Evolutionary conservation across 495 filamentous ascomycete genomes (phyloP), one percentile per base, ranked within the genome.

Genomic region (Aspergillus heteromorphus): DNA sequence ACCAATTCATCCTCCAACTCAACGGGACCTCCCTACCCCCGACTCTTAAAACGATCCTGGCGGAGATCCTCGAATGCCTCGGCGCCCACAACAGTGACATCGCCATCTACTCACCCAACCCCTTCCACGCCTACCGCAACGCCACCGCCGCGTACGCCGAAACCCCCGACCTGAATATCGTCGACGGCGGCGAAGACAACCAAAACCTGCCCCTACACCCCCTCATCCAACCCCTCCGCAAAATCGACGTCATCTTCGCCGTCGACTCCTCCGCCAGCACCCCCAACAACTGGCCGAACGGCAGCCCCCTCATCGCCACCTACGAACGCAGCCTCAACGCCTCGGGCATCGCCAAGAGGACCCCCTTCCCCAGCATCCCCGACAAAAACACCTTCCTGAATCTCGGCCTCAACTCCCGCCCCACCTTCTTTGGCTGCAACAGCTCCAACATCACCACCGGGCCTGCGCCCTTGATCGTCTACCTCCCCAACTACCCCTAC

Each of bases 391-490:
- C 89, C 11, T 93, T 97, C 67, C 70, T 96, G 58, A 89, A 92
- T 69, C 80, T 87, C 0, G 86, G 87, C 30, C 77, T 97, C 13
- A 97, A 96, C 80, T 81, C 71, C 54, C 81, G 79, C 6, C 92
- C 91, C 1, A 88, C 90, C 9, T 96, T 97, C 76, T 97, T 97
- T 70, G 91, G 91, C 57, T 97, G 91, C 74, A 73, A 91, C 71
- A 75, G 73, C 29, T 68, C 71, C 55, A 92, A 95, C 68, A 57
- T 62, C n/a, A 65, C 31, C 31, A 5, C 65, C 38, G 65, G 62
- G 5, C 57, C 60, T 5, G 73, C 84, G 0, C 92, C 91, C 0
- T 61, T 96, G 23, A 68, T 97, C 55, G 87, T 97, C 58, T 97
- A 96, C 71, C 58, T 97, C 19, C 87, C 91, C 48, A 95, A 95